Conservation (phyloP, 23 red algal species). For the Gracilaria vermiculophylla region DNA sequence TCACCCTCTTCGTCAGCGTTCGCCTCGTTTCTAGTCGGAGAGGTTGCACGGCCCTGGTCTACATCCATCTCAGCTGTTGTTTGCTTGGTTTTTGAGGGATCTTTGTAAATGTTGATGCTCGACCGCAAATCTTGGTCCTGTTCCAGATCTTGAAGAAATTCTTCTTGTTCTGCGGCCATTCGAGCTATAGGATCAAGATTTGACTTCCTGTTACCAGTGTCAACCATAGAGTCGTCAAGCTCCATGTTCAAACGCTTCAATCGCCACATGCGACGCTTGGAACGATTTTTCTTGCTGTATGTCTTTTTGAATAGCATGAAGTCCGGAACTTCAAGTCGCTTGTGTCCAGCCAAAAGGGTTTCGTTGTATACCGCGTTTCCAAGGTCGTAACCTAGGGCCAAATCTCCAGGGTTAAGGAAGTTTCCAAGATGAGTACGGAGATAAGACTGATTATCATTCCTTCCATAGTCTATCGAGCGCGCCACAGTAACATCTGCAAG, state of each 20-base stretch:
- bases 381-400: slow-evolving; percentile 95
- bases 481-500: slow-evolving; percentile 78
- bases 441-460: slow-evolving; percentile 71
- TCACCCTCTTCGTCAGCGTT: slow-evolving; percentile 62
- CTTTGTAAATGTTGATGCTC: slow-evolving; percentile 81
- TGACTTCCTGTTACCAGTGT: slow-evolving; percentile 20
- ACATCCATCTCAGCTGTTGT: slow-evolving; percentile 23
- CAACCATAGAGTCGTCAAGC: slow-evolving; percentile 39
- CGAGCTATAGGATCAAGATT: slow-evolving; percentile 58
- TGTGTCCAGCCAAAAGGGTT: slow-evolving; percentile 58
- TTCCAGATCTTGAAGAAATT: slow-evolving; percentile 96
- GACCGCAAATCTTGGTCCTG: slow-evolving; percentile 92
- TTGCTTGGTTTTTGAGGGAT: slow-evolving; percentile 39
- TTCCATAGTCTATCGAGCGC: slow-evolving; percentile 83
- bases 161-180: slow-evolving; percentile 82
- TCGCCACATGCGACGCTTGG: slow-evolving; percentile 69
- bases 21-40: not conserved
- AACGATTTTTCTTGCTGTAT: slow-evolving; percentile 84
- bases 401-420: slow-evolving; percentile 77
- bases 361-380: slow-evolving; percentile 92
- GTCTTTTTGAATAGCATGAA: slow-evolving; percentile 87
- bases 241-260: slow-evolving; percentile 87
- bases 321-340: slow-evolving; percentile 75
- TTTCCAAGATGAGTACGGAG: slow-evolving; percentile 89
- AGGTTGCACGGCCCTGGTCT: not conserved